These are phyloP conservation scores for Polysphondylium violaceum DNA, from an alignment of 78 protist species.

Conservation along the genomic window DNA sequence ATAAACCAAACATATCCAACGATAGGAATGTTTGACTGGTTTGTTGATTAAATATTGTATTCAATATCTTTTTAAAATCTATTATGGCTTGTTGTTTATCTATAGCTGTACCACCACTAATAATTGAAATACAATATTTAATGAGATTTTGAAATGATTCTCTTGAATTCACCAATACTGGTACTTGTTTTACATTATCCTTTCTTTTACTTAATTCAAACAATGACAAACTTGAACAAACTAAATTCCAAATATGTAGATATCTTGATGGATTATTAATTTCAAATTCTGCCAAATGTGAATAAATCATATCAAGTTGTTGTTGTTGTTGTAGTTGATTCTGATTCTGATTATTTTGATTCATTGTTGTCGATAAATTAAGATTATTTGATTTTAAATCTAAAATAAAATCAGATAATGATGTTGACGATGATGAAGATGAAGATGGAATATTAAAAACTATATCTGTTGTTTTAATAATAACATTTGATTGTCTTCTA, in stretches of 20 bases:
- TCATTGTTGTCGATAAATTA: no score
- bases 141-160: conserved; percentile 8
- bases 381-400: no score
- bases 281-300: not conserved
- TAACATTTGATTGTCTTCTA: conserved; percentile 8
- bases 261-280: not conserved
- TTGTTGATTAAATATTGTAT: not conserved
- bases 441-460: not conserved
- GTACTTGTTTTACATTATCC: not conserved
- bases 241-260: conserved; percentile 14
- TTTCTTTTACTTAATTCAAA: conserved; percentile 28
- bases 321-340: not conserved
- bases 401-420: no score
- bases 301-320: not conserved
- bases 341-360: no score
- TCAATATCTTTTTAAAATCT: not conserved
- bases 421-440: not conserved
- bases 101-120: not conserved
- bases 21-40: not conserved
- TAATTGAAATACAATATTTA: not conserved
- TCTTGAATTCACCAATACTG: not conserved
- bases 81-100: not conserved
- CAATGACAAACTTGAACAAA: not conserved
- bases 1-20: conserved; percentile 36
- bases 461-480: not conserved